These are phyloP conservation scores for Paraphaeosphaeria sporulosa DNA, from an alignment of 2,329 filamentous ascomycete species.

Conservation along the genomic window DNA sequence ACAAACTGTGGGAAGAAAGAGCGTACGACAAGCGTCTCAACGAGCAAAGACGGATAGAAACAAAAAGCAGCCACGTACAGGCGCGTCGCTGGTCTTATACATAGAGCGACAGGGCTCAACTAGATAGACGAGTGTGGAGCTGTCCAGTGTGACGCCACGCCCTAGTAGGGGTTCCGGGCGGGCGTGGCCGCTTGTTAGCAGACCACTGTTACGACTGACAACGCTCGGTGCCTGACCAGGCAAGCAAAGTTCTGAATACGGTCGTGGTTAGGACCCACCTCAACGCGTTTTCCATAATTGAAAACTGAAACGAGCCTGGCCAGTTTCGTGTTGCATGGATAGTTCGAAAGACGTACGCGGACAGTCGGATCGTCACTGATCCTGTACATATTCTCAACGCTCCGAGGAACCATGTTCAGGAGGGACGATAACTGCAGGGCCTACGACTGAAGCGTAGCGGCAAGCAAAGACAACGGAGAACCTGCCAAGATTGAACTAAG, in stretches of 20 bases:
- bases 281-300: background rate
- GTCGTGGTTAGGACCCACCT: conserved; percentile 5
- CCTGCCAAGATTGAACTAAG: conserved; percentile 2
- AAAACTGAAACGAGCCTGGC: background rate
- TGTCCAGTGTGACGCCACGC: background rate
- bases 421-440: background rate
- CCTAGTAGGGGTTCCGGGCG: background rate
- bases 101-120: background rate
- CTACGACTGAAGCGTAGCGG: background rate
- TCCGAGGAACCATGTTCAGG: background rate
- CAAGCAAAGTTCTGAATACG: conserved; percentile 8
- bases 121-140: conserved; percentile 3
- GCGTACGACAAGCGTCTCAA: conserved; percentile 17
- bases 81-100: conserved; percentile 3
- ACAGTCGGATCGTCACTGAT: background rate
- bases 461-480: conserved; percentile 1
- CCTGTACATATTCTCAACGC: background rate
- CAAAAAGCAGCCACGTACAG: conserved; percentile 1
- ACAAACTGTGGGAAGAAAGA: conserved; percentile 8
- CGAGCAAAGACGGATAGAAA: conserved; percentile 17
- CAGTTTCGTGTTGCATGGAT: background rate
- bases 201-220: conserved; percentile 4
- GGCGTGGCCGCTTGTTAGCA: conserved; percentile 3
- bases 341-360: background rate
- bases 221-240: conserved; percentile 4